These are phyloP conservation scores for Phytophthora gonapodyides DNA, from an alignment of 352 stramenopile species.

Conservation along the genomic window DNA sequence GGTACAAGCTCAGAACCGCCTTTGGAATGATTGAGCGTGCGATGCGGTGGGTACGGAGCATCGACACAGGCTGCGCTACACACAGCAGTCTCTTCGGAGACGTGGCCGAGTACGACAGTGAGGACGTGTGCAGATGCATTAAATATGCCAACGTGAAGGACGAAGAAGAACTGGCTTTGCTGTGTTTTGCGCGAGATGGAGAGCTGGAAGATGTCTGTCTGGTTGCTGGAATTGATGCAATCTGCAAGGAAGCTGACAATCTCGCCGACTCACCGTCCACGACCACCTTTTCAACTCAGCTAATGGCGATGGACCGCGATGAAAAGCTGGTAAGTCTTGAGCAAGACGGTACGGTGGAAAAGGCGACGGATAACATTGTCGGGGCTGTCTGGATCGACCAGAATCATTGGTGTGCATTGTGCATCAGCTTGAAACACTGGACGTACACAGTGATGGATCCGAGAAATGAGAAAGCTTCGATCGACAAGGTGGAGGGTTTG, in stretches of 20 bases:
- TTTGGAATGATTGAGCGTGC: neutral
- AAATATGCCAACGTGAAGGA: neutral
- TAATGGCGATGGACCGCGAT: neutral
- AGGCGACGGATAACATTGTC: neutral
- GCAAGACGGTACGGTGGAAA: neutral
- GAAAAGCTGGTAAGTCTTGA: neutral
- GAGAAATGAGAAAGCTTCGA: neutral
- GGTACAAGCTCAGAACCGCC: too few species aligned
- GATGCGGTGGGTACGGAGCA: neutral
- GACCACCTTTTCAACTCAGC: neutral
- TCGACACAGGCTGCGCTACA: neutral
- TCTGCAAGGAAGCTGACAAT: neutral
- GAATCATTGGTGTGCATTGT: slow-evolving; percentile 9
- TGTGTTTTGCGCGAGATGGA: neutral
- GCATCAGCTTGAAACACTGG: neutral
- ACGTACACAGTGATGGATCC: slow-evolving; percentile 2
- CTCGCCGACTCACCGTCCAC: neutral
- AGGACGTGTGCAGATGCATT: slow-evolving; percentile 3
- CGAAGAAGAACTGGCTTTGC: neutral
- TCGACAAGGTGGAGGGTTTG: neutral
- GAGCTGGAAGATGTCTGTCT: slow-evolving; percentile 3
- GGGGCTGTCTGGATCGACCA: neutral
- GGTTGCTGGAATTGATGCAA: neutral
- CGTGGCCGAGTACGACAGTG: neutral
- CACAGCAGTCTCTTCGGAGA: neutral